Percentiles rank a stretch among this genome's conserved stretches.
phyloP scores from a whole-genome alignment of 352 stramenopile genomes.

The Globisporangium cystogenes region DNA sequence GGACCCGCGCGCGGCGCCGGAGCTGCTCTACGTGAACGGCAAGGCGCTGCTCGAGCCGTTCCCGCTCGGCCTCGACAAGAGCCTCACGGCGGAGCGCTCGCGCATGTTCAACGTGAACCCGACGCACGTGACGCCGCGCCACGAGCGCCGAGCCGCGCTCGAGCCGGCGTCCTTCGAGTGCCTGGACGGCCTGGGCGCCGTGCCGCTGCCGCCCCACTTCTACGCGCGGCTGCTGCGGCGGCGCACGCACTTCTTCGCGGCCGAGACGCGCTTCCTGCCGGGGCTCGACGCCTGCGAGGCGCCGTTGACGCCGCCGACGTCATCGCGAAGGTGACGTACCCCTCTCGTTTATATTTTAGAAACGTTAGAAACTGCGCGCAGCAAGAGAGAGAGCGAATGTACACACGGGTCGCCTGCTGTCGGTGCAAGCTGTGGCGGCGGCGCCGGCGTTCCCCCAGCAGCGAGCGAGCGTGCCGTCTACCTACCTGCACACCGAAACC shows the following conservation, averaged over 20 bases:
- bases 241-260: slow-evolving; percentile 39
- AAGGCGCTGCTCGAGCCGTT: slow-evolving; percentile 41
- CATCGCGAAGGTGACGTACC: no score
- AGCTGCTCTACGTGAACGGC: slow-evolving; percentile 40
- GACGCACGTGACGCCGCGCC: neutral
- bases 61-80: slow-evolving; percentile 23
- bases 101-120: slow-evolving; percentile 9
- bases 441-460: no score
- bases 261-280: slow-evolving; percentile 16
- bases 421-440: no score
- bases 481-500: neutral
- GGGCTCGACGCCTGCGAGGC: slow-evolving; percentile 2
- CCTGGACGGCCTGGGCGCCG: slow-evolving; percentile 33
- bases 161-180: slow-evolving; percentile 28
- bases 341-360: neutral
- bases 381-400: neutral
- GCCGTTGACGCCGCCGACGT: no score
- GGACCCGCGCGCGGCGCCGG: slow-evolving; percentile 19
- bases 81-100: slow-evolving; percentile 2
- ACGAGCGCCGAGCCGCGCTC: slow-evolving; percentile 8
- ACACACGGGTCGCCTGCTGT: neutral
- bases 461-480: no score
- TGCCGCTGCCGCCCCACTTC: slow-evolving; percentile 27
- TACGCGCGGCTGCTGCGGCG: slow-evolving; percentile 30
- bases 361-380: neutral